phyloP scores from a whole-genome alignment of 2,329 filamentous ascomycete species.

The Xylariaceae sp. region DNA sequence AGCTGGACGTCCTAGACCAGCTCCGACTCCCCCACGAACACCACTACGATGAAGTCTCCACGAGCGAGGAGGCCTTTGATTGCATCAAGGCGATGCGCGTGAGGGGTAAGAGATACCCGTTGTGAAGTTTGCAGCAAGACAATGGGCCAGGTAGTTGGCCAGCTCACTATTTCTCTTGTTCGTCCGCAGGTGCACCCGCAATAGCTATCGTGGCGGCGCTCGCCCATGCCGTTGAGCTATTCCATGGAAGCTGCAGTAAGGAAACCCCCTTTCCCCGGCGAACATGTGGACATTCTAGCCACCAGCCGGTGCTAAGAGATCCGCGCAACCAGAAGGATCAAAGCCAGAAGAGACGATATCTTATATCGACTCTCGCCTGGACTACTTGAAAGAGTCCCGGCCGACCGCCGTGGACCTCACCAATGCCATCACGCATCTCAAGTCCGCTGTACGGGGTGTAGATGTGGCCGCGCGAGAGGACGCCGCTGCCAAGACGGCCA shows the following conservation, averaged over 20 bases:
- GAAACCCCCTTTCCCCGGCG: constrained; percentile 20
- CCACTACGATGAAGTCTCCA: constrained; percentile 69
- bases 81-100: constrained; percentile 77
- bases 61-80: constrained; percentile 71
- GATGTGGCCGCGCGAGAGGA: constrained; percentile 38
- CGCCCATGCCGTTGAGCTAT: constrained; percentile 79
- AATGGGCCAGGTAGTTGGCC: background rate
- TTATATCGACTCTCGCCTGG: constrained; percentile 71
- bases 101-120: constrained; percentile 44
- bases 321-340: constrained; percentile 33
- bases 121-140: background rate
- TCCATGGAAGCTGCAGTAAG: constrained; percentile 48
- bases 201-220: constrained; percentile 97
- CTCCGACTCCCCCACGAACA: constrained; percentile 77
- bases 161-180: background rate
- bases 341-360: constrained; percentile 56
- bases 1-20: constrained; percentile 75
- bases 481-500: constrained; percentile 44
- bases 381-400: constrained; percentile 82
- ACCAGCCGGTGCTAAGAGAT: background rate
- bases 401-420: constrained; percentile 93
- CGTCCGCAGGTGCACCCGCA: constrained; percentile 67
- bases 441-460: constrained; percentile 53
- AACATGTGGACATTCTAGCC: background rate
- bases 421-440: constrained; percentile 82